phyloP scores from a whole-genome alignment of 2,329 filamentous ascomycete species.

The Colletotrichum sp. region DNA sequence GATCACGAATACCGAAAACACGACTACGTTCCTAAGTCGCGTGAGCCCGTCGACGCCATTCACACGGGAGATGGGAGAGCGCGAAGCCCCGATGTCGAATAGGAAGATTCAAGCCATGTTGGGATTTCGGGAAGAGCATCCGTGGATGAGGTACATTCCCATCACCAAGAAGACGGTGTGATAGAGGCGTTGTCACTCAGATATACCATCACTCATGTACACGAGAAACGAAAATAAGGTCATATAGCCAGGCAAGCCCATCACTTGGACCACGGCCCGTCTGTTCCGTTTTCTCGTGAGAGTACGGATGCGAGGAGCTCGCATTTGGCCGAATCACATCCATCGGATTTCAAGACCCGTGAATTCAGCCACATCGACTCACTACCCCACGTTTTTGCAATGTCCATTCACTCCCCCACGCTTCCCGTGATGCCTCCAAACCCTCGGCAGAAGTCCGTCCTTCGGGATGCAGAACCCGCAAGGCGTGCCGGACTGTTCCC shows the following conservation, averaged over 20 bases:
- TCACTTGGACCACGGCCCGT: too few relatives aligned
- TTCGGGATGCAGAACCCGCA: background rate
- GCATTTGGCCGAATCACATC: background rate
- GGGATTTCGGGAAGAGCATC: conserved; percentile 62
- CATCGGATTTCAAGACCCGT: background rate
- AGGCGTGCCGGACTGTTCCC: background rate
- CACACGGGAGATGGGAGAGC: conserved; percentile 59
- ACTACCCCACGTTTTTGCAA: background rate
- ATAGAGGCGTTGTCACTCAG: background rate
- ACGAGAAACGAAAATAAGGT: too few relatives aligned
- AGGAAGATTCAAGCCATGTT: conserved; percentile 62
- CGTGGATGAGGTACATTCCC: conserved; percentile 45
- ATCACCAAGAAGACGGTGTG: background rate
- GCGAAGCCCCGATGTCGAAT: conserved; percentile 65
- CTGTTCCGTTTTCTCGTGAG: too few relatives aligned
- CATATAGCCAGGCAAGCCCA: too few relatives aligned
- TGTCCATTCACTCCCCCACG: background rate
- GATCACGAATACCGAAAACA: conserved; percentile 59
- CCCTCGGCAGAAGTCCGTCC: background rate
- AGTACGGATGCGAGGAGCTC: background rate
- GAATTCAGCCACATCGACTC: background rate
- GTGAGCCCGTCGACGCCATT: conserved; percentile 53
- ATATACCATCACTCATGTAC: too few relatives aligned
- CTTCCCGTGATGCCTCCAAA: background rate
- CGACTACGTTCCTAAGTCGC: conserved; percentile 54